Percentiles rank a stretch among this genome's conserved stretches.
Evolutionary conservation across 495 filamentous ascomycete species (phyloP).

Genomic region (Clohesyomyces aquaticus): DNA sequence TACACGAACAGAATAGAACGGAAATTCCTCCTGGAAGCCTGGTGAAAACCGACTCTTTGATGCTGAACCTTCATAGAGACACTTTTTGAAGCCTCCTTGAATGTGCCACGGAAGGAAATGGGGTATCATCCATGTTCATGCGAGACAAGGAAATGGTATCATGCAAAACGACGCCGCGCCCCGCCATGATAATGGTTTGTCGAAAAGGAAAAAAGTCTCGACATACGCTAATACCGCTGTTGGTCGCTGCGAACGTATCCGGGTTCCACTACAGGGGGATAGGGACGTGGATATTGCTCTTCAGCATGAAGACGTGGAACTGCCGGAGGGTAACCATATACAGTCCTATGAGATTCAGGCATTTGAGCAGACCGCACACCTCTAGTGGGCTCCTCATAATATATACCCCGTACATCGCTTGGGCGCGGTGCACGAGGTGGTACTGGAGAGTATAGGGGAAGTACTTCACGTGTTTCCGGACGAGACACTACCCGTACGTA

Average conservation of each 20-base stretch:
- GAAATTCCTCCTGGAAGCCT: no score
- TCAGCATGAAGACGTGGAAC: not conserved
- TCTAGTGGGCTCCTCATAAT: not conserved
- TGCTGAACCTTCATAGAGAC: no score
- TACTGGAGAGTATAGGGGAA: not conserved
- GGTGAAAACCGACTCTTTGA: no score
- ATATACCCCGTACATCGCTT: not conserved
- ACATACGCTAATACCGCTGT: no score
- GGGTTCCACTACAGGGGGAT: not conserved
- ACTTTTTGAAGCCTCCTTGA: no score
- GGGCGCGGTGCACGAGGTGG: not conserved
- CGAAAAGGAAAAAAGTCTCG: no score
- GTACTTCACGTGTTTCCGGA: not conserved
- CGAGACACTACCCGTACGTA: not conserved
- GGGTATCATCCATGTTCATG: not conserved
- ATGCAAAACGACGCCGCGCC: not conserved
- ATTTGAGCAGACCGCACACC: not conserved
- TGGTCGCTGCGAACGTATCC: not conserved
- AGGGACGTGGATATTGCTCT: not conserved
- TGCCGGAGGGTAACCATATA: not conserved
- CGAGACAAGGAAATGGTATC: not conserved
- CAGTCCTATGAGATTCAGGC: slow-evolving; percentile 3
- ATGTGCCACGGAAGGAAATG: not conserved
- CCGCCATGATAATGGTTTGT: no score
- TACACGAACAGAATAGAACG: no score